Evolutionary conservation across 2,329 filamentous ascomycete genomes (phyloP).

Genomic region (Metarhizium brunneum): DNA sequence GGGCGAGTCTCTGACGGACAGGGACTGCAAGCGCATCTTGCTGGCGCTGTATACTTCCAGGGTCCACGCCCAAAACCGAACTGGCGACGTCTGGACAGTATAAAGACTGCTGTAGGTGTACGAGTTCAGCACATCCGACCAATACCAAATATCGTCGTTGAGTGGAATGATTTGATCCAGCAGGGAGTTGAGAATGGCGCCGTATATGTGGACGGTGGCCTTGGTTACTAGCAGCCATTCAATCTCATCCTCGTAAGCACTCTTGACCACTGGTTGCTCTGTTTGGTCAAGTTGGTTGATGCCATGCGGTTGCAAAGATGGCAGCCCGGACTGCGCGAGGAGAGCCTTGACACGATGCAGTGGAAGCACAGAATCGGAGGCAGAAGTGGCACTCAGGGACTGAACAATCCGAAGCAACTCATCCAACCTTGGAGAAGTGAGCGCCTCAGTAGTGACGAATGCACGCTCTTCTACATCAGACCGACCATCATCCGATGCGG

Average conservation of each 20-base stretch:
- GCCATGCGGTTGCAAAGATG: conserved; percentile 21
- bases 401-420: conserved; percentile 61
- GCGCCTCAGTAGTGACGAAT: conserved; percentile 28
- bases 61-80: conserved; percentile 63
- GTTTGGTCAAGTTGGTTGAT: conserved; percentile 23
- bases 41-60: conserved; percentile 61
- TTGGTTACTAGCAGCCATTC: conserved; percentile 90
- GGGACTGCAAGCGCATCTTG: conserved; percentile 30
- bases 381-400: conserved; percentile 59
- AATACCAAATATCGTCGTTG: conserved; percentile 87
- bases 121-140: conserved; percentile 79
- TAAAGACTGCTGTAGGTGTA: conserved; percentile 74
- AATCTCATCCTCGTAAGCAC: conserved; percentile 62
- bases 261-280: conserved; percentile 22
- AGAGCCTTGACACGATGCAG: conserved; percentile 50
- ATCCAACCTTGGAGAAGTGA: conserved; percentile 45
- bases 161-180: conserved; percentile 76
- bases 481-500: conserved; percentile 32
- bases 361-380: conserved; percentile 53
- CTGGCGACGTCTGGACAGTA: conserved; percentile 74
- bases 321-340: conserved; percentile 53
- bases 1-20: conserved; percentile 19
- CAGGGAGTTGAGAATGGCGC: conserved; percentile 65
- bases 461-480: conserved; percentile 25
- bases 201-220: conserved; percentile 84